Percentiles rank a stretch among this genome's conserved stretches.
These are phyloP conservation scores for Acidomyces sp. DNA, from an alignment of 495 filamentous ascomycete genomes.

Conservation along the genomic window DNA sequence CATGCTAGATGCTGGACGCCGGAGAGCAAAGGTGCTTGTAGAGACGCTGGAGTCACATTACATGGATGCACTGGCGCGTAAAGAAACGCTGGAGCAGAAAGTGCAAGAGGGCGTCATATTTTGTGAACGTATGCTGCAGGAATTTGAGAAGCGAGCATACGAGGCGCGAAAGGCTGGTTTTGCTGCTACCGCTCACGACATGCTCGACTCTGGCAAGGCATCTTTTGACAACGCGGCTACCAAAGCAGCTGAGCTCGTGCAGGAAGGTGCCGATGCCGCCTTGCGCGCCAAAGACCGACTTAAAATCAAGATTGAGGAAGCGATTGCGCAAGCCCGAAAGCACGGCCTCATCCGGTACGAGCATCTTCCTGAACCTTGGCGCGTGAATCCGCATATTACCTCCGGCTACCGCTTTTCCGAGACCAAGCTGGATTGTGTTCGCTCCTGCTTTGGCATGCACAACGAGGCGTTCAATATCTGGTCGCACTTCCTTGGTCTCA, in stretches of 20 bases:
- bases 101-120: slow-evolving; percentile 74
- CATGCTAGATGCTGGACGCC: slow-evolving; percentile 72
- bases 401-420: slow-evolving; percentile 87
- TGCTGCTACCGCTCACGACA: slow-evolving; percentile 34
- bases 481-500: slow-evolving; percentile 78
- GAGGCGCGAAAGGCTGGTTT: slow-evolving; percentile 45
- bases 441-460: slow-evolving; percentile 64
- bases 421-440: slow-evolving; percentile 72
- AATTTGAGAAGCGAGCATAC: slow-evolving; percentile 72
- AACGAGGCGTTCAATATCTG: slow-evolving; percentile 98
- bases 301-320: slow-evolving; percentile 66
- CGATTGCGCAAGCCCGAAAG: slow-evolving; percentile 65
- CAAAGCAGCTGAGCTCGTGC: slow-evolving; percentile 63
- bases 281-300: slow-evolving; percentile 61
- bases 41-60: slow-evolving; percentile 89
- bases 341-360: slow-evolving; percentile 75
- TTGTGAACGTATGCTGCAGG: slow-evolving; percentile 67
- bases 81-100: slow-evolving; percentile 82
- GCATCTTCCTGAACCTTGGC: slow-evolving; percentile 84
- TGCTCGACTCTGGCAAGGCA: slow-evolving; percentile 58
- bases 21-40: slow-evolving; percentile 74
- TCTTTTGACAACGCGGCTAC: slow-evolving; percentile 63
- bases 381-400: slow-evolving; percentile 85
- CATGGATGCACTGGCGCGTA: slow-evolving; percentile 71
- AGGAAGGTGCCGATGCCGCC: slow-evolving; percentile 72